Evolutionary conservation across 1,284 basidiomycete genomes (phyloP).

Genomic region (Sanghuangporus baumii): DNA sequence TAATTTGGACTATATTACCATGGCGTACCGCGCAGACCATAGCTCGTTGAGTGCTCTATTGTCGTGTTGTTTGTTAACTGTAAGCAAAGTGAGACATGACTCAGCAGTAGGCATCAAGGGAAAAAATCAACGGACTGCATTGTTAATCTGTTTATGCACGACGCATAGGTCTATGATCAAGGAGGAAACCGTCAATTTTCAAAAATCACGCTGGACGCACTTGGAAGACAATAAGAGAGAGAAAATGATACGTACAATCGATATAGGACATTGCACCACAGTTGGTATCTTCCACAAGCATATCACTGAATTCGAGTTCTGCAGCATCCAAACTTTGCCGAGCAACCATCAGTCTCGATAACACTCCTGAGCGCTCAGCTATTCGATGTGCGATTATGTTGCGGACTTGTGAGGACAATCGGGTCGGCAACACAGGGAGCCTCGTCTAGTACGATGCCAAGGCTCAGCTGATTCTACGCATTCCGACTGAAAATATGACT

Average conservation of each 20-base stretch:
- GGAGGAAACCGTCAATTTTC: too few species aligned
- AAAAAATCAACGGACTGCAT: slow-evolving; percentile 45
- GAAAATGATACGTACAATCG: slow-evolving; percentile 62
- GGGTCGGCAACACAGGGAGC: slow-evolving; percentile 72
- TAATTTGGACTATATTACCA: background rate
- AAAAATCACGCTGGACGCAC: slow-evolving; percentile 24
- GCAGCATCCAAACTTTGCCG: slow-evolving; percentile 91
- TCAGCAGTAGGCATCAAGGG: background rate
- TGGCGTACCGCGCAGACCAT: slow-evolving; percentile 15
- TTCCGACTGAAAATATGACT: slow-evolving; percentile 20
- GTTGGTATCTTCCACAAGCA: slow-evolving; percentile 96
- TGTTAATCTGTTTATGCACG: slow-evolving; percentile 54
- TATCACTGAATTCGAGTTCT: slow-evolving; percentile 96
- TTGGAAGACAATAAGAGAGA: slow-evolving; percentile 32
- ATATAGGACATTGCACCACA: slow-evolving; percentile 89
- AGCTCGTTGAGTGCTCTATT: slow-evolving; percentile 8
- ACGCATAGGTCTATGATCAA: slow-evolving; percentile 41
- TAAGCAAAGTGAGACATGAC: background rate
- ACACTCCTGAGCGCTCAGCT: slow-evolving; percentile 51
- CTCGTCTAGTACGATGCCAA: slow-evolving; percentile 40
- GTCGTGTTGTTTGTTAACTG: slow-evolving; percentile 16
- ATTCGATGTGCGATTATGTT: slow-evolving; percentile 78
- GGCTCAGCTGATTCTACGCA: slow-evolving; percentile 1
- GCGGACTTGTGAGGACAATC: slow-evolving; percentile 79
- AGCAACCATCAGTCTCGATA: slow-evolving; percentile 71